Conservation (phyloP, 2,329 filamentous ascomycete species). For the Fusarium sp. region DNA sequence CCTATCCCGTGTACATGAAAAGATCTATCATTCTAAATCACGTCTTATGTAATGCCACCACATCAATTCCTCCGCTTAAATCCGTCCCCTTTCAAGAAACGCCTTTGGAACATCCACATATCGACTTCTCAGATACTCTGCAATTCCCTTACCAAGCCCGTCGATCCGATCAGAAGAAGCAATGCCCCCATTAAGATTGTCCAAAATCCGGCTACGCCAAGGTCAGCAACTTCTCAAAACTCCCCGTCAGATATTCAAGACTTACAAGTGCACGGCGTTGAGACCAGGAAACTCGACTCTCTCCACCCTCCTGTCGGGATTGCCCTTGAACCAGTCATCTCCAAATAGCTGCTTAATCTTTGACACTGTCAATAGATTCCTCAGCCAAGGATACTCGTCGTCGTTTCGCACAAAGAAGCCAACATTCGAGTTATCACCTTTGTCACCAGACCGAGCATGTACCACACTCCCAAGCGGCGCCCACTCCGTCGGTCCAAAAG, state of each 20-base stretch:
- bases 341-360: conserved; percentile 54
- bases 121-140: conserved; percentile 58
- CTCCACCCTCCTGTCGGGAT: conserved; percentile 51
- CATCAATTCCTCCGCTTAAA: conserved; percentile 28
- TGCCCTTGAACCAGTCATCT: conserved; percentile 50
- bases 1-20: not conserved
- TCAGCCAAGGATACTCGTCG: conserved; percentile 61
- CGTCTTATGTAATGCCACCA: not conserved
- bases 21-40: not conserved
- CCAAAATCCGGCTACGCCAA: conserved; percentile 50
- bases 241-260: not conserved
- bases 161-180: conserved; percentile 58
- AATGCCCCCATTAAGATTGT: conserved; percentile 59
- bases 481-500: conserved; percentile 44
- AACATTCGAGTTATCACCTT: conserved; percentile 58
- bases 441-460: conserved; percentile 53
- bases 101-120: conserved; percentile 57
- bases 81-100: conserved; percentile 55
- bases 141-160: conserved; percentile 59
- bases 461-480: conserved; percentile 48
- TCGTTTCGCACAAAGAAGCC: conserved; percentile 58
- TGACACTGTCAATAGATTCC: conserved; percentile 53
- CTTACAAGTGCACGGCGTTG: conserved; percentile 46
- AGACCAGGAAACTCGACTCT: conserved; percentile 58
- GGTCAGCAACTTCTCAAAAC: not conserved